These are phyloP conservation scores for Lichtheimia ramosa DNA, from an alignment of 371 early-diverging fungal species.

Conservation along the genomic window DNA sequence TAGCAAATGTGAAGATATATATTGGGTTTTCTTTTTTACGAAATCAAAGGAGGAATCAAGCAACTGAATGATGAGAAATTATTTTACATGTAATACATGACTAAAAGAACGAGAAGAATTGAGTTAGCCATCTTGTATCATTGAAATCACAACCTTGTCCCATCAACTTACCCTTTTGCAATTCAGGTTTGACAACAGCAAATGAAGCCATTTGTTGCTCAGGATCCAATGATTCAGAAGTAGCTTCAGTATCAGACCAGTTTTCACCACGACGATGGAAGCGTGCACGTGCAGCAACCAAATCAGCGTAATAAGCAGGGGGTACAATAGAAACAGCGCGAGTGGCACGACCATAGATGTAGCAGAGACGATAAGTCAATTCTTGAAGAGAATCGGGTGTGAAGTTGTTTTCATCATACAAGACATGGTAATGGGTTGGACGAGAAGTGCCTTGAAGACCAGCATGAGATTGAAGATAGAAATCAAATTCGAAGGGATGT, in stretches of 20 bases:
- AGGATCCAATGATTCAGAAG: constrained; percentile 25
- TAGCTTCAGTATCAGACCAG: constrained; percentile 35
- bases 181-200: constrained; percentile 35
- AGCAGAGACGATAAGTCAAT: constrained; percentile 84
- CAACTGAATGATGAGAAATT: neutral
- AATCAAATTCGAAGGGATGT: neutral
- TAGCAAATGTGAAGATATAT: too few species aligned
- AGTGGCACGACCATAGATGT: constrained; percentile 82
- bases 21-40: too few species aligned
- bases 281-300: constrained; percentile 75
- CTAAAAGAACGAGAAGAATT: neutral
- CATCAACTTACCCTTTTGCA: constrained; percentile 26
- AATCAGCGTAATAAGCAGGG: constrained; percentile 88
- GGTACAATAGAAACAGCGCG: constrained; percentile 78
- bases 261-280: constrained; percentile 62
- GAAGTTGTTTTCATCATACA: constrained; percentile 81
- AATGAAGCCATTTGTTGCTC: constrained; percentile 30
- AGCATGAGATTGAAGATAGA: constrained; percentile 77
- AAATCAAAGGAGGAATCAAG: neutral
- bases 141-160: neutral
- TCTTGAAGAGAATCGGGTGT: constrained; percentile 71
- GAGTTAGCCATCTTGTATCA: neutral
- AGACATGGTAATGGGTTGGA: constrained; percentile 84
- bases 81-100: constrained; percentile 24
- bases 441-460: constrained; percentile 89